A percentile compares a stretch with the other conserved stretches of the same genome.
Evolutionary conservation across 2,329 filamentous ascomycete genomes (phyloP).

Genomic region (Colletotrichum trifolii): DNA sequence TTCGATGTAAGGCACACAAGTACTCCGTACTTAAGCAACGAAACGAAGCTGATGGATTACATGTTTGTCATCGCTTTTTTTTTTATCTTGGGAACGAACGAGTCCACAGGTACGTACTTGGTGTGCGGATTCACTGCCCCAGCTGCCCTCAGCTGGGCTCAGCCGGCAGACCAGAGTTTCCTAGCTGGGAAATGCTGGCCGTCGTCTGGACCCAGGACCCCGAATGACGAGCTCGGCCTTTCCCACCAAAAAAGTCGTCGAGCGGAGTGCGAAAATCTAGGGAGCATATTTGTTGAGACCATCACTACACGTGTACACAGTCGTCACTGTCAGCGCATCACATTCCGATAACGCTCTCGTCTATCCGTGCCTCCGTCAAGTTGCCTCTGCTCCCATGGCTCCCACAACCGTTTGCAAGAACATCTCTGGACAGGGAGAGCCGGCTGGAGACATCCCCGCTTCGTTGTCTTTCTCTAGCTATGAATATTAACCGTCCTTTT

Average conservation of each 20-base stretch:
- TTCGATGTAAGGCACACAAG: too few relatives aligned
- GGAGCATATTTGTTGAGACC: conserved; percentile 31
- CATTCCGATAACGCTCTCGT: conserved; percentile 22
- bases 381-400: background rate
- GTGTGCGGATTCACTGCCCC: background rate
- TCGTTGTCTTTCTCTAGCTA: too few relatives aligned
- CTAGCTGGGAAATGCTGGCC: background rate
- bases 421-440: too few relatives aligned
- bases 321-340: conserved; percentile 5
- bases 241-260: conserved; percentile 29
- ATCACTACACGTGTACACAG: too few relatives aligned
- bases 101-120: too few relatives aligned
- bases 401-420: background rate
- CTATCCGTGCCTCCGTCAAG: background rate
- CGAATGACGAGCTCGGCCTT: conserved; percentile 4
- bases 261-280: conserved; percentile 27
- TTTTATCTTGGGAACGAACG: conserved; percentile 5
- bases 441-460: too few relatives aligned
- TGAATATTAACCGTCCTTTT: too few relatives aligned
- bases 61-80: conserved; percentile 1
- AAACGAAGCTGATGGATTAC: too few relatives aligned
- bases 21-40: too few relatives aligned
- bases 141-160: background rate
- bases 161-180: conserved; percentile 6
- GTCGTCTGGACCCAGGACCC: background rate